Evolutionary conservation across 2,329 filamentous ascomycete genomes (phyloP), one percentile per base, ranked within the genome.

Genomic region (Pleoardoris graminearum): DNA sequence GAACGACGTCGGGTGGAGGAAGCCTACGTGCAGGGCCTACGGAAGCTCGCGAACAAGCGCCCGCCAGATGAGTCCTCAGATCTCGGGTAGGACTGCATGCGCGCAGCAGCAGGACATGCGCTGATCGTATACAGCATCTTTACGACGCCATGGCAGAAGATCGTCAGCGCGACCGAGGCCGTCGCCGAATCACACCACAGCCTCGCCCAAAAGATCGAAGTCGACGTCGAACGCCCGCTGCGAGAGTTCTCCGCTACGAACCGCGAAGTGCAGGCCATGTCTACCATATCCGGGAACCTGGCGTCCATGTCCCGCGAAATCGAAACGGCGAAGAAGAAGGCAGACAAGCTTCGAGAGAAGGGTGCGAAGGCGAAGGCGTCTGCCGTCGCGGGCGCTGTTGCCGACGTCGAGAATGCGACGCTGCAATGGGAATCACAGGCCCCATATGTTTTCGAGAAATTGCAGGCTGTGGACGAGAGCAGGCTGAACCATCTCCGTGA

Each of bases 1-100:
- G 94, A 99, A 79, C 90, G 94, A 64, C 88, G 92, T 72, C 89
- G 86, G 67, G 82, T 97, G 57, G 94, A 99, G 76, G 93, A 97
- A 68, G 82, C 86, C 69, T 99, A 99, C 76, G 89, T 90, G 41
- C 80, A 86, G 65, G 86, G 88, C 37, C 78, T 99, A 64, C 87
- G 87, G 67, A 96, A 89, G 78, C 84, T 99, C 58, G 83, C 88
- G 55, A 83, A 86, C 67, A 87, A 86, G 70, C 86, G 85, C 61
- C 83, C 88, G 48, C 86, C 89, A 48, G 91, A 92, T 70, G 82
- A 86, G 59, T 83, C 85, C 46, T 87, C 87, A 7, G 90, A 97
- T 66, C 82, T 99, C 58, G 94, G 94, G 94, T 97, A 86, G 68
- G 84, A 75, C 58, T 41, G 39, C 30, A 45, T 27, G 44, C 29